Base-by-base conservation (phyloP, 371 early-diverging fungal species). In the Coemansia sp. region DNA sequence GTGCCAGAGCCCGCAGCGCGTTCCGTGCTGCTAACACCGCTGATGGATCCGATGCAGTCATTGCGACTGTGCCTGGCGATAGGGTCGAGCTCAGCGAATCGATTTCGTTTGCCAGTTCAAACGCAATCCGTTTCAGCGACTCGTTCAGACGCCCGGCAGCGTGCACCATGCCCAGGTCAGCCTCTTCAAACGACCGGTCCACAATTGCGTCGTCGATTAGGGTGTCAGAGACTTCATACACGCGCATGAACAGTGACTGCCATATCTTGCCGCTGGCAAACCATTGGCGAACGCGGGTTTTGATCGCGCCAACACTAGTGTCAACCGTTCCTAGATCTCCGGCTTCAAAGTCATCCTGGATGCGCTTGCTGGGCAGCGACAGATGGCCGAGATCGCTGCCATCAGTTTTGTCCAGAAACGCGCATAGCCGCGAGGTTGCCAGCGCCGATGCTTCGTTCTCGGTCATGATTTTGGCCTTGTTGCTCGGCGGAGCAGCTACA, bases 121-220 rank as follows among this genome's bases (percentile, higher is more conserved):
- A 38, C 4, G 64, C 60, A 1, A 59, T 13, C 7, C 47, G 13
- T 8, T 52, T 55, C 10, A 60, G 38, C 6, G 69, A 55, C 32
- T 57, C 73, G 45, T 69, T 69, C 8, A 72, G 62, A 3, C 73
- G 70, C 30, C 73, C 73, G 5, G 73, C 48, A 0, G 73, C 73
- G n/a, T 72, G 73, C 26, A 69, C 31, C 73, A 72, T 72, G 9
- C 60, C 73, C 3, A 72, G 54, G 6, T 72, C 73, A 1, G 70
- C 70, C 20, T 69, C 65, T 42, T 72, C 73, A 41, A 69, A 60
- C 11, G 60, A 52, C 16, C 73, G 40, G 42, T 72, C 65, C 13
- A 63, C 59, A 2, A 72, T 43, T 10, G 65, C 54, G 11, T 59
- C 53, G 11, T 72, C 73, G 4, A 69, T 41, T 5, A 72, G 57